These are phyloP conservation scores for Aspergillus proliferans DNA, from an alignment of 2,329 filamentous ascomycete genomes.

Conservation along the genomic window DNA sequence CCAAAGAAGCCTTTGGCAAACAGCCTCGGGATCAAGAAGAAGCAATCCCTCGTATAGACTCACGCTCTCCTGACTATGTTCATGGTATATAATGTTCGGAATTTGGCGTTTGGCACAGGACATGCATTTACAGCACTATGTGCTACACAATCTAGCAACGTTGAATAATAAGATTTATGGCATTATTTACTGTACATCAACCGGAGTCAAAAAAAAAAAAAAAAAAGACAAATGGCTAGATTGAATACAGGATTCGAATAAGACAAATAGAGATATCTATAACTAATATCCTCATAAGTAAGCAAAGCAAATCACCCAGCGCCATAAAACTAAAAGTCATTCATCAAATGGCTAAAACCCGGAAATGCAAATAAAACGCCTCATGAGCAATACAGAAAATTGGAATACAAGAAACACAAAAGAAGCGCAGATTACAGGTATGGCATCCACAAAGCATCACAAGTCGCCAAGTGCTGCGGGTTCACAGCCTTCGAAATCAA, in stretches of 20 bases:
- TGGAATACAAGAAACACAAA: slow-evolving; percentile 6
- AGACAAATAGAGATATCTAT: neutral
- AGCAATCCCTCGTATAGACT: slow-evolving; percentile 46
- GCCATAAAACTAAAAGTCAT: no score
- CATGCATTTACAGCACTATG: neutral
- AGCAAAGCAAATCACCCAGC: neutral
- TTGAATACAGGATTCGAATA: neutral
- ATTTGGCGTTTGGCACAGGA: slow-evolving; percentile 8
- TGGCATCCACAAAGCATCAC: slow-evolving; percentile 95
- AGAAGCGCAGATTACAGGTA: slow-evolving; percentile 58
- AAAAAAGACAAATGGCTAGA: slow-evolving; percentile 8
- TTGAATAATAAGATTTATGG: neutral
- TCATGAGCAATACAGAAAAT: slow-evolving; percentile 1
- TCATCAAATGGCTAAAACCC: slow-evolving; percentile 6
- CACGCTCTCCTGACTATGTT: neutral
- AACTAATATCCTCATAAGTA: neutral
- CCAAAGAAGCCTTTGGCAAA: slow-evolving; percentile 78
- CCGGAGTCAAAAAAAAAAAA: slow-evolving; percentile 6
- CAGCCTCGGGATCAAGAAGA: slow-evolving; percentile 81
- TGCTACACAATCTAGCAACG: neutral
- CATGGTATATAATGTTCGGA: neutral
- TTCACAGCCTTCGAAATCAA: slow-evolving; percentile 88
- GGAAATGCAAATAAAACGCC: slow-evolving; percentile 8
- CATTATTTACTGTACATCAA: slow-evolving; percentile 6
- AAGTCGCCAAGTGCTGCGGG: slow-evolving; percentile 78